These are phyloP conservation scores for Flaveria brownii DNA, from an alignment of 129 eudicot species.

Conservation along the genomic window DNA sequence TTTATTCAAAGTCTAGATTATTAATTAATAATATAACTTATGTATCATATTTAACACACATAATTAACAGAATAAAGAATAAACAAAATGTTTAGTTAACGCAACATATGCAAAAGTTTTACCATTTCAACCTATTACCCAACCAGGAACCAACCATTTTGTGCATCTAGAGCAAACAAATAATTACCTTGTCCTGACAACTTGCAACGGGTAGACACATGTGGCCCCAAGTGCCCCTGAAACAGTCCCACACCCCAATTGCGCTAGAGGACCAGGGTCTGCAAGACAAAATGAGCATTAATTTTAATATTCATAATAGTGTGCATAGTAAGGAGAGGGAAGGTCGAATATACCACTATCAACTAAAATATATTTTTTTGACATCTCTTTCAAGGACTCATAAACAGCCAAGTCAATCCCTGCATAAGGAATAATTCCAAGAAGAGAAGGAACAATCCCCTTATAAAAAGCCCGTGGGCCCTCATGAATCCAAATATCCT, in stretches of 20 bases:
- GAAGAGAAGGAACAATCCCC: constrained; percentile 88
- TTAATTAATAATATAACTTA: background rate
- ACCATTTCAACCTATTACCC: constrained; percentile 1
- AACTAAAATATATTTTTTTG: constrained; percentile 59
- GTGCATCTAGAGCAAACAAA: background rate
- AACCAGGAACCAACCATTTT: background rate
- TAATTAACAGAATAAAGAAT: background rate
- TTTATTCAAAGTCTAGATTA: background rate
- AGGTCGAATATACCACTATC: constrained; percentile 52
- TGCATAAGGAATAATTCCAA: constrained; percentile 95
- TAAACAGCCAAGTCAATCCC: constrained; percentile 93
- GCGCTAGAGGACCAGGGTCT: constrained; percentile 94
- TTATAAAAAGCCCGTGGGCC: constrained; percentile 88
- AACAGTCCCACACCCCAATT: constrained; percentile 88
- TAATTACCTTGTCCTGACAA: constrained; percentile 85
- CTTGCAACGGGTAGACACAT: constrained; percentile 95
- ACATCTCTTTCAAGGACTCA: constrained; percentile 83
- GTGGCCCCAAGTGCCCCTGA: constrained; percentile 98
- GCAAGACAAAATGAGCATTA: background rate
- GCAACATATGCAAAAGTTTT: background rate
- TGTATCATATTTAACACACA: background rate
- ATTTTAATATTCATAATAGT: background rate
- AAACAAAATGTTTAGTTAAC: background rate
- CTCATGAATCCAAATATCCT: constrained; percentile 82
- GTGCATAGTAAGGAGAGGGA: background rate